Conservation (phyloP, 805 yeast species). For the Metschnikowia henanensis region DNA sequence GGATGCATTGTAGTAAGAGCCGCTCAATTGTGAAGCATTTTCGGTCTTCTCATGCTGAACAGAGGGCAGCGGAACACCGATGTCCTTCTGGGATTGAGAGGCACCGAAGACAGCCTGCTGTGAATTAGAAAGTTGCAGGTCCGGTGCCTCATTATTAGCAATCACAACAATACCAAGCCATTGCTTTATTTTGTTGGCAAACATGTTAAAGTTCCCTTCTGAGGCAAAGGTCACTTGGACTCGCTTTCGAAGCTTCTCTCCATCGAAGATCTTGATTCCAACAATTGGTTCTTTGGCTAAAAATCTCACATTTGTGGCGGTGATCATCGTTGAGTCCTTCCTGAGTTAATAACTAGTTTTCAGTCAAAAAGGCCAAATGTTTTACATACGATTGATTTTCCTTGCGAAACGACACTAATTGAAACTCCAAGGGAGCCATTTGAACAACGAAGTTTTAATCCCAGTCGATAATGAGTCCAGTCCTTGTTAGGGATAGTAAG, state of each 20-base stretch:
- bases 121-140: slow-evolving; percentile 8
- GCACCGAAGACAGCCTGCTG: not conserved
- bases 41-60: too few species aligned
- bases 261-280: slow-evolving; percentile 20
- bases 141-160: slow-evolving; percentile 4
- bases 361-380: not conserved
- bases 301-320: slow-evolving; percentile 16
- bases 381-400: slow-evolving; percentile 20
- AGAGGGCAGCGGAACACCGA: slow-evolving; percentile 1
- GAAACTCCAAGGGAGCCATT: slow-evolving; percentile 12
- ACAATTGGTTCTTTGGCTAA: slow-evolving; percentile 19
- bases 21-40: not conserved
- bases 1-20: slow-evolving; percentile 1
- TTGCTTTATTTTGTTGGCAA: slow-evolving; percentile 15
- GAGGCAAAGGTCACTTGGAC: slow-evolving; percentile 19
- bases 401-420: slow-evolving; percentile 18
- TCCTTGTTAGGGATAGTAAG: slow-evolving; percentile 21
- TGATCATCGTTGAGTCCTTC: slow-evolving; percentile 17
- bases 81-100: not conserved
- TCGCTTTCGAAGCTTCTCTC: slow-evolving; percentile 18
- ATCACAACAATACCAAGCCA: slow-evolving; percentile 16
- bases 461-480: slow-evolving; percentile 24
- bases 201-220: slow-evolving; percentile 18
- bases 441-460: slow-evolving; percentile 19
- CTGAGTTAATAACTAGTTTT: slow-evolving; percentile 5